Conservation (phyloP, 768 basidiomycete genomes). For the Pisolithus microcarpus region DNA sequence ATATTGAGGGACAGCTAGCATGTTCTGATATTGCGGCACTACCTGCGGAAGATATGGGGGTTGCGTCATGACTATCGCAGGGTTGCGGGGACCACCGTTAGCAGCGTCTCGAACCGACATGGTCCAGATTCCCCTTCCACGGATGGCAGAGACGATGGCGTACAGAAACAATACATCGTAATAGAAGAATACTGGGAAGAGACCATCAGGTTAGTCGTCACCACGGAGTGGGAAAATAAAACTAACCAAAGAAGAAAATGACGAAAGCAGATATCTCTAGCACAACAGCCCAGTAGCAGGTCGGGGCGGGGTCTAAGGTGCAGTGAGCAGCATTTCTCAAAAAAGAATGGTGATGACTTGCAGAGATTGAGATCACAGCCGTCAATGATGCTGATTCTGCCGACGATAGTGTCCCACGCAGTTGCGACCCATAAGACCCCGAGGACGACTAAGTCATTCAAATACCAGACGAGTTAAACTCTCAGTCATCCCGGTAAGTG, state of each 20-base stretch:
- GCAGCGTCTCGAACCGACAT: constrained; percentile 16
- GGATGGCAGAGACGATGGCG: constrained; percentile 16
- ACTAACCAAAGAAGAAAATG: constrained; percentile 19
- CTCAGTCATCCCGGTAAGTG: too few species aligned
- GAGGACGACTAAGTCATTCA: constrained; percentile 10
- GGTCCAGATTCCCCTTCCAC: constrained; percentile 19
- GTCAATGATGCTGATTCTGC: constrained; percentile 7
- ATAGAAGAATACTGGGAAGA: constrained; percentile 19
- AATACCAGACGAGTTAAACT: constrained; percentile 1
- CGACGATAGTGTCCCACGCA: constrained; percentile 10
- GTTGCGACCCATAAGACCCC: constrained; percentile 17
- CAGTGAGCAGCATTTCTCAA: background rate
- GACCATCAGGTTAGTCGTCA: background rate
- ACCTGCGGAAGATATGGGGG: constrained; percentile 4
- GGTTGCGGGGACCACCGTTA: background rate
- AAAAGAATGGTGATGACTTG: background rate
- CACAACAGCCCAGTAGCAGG: constrained; percentile 13
- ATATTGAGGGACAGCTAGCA: background rate
- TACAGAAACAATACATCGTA: constrained; percentile 15
- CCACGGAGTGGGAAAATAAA: background rate
- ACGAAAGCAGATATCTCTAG: constrained; percentile 17
- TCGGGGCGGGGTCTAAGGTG: constrained; percentile 4
- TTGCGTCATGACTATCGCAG: constrained; percentile 3
- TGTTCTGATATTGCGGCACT: constrained; percentile 6
- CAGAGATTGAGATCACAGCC: constrained; percentile 2